Conservation (phyloP, 768 basidiomycete species). For the Fomitopsis pulvina region DNA sequence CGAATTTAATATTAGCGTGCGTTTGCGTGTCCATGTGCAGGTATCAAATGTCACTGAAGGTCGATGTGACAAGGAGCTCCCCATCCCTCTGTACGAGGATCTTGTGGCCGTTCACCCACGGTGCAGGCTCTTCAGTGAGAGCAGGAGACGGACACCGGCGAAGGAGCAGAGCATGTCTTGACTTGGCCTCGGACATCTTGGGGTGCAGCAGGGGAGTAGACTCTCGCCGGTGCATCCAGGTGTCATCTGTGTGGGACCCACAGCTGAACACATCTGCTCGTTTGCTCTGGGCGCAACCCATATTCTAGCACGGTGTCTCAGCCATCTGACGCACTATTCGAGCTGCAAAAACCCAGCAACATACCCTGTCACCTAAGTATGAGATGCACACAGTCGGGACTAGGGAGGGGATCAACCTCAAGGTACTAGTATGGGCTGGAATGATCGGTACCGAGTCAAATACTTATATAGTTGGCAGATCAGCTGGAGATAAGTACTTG, state of each 20-base stretch:
- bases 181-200: slow-evolving; percentile 1
- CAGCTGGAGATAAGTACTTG: not conserved
- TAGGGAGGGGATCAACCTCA: not conserved
- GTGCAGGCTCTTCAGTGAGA: slow-evolving; percentile 18
- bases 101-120: slow-evolving; percentile 24
- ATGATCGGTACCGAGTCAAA: not conserved
- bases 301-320: slow-evolving; percentile 10
- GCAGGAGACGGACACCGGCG: slow-evolving; percentile 12
- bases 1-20: not conserved
- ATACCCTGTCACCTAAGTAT: no score
- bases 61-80: slow-evolving; percentile 10
- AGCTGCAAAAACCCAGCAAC: no score
- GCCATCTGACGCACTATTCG: no score
- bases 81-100: slow-evolving; percentile 25
- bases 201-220: not conserved
- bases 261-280: slow-evolving; percentile 12
- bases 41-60: not conserved
- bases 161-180: slow-evolving; percentile 1
- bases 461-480: not conserved
- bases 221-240: not conserved
- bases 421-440: not conserved
- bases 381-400: no score
- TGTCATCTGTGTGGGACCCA: not conserved
- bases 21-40: not conserved
- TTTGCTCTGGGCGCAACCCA: slow-evolving; percentile 42